Evolutionary conservation across 306 rosid genomes (phyloP).

Genomic region (Vigna unguiculata): DNA sequence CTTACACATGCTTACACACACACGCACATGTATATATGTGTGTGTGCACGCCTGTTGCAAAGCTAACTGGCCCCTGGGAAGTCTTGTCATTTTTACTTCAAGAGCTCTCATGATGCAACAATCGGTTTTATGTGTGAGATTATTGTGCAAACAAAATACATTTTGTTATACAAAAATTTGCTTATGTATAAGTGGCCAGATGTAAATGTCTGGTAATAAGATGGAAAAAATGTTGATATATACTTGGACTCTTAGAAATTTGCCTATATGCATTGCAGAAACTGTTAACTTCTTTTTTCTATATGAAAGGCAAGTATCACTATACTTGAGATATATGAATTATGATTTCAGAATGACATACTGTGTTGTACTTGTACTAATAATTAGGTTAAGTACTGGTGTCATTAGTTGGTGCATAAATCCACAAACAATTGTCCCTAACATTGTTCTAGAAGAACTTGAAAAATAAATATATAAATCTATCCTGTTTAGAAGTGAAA

Average conservation of each 20-base stretch:
- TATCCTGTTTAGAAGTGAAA: background rate
- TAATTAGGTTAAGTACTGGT: conserved; percentile 18
- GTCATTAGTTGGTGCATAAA: background rate
- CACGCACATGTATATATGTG: no score
- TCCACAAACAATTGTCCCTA: conserved; percentile 4
- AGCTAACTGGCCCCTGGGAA: background rate
- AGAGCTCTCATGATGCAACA: conserved; percentile 21
- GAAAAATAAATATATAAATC: conserved; percentile 30
- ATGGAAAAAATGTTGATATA: conserved; percentile 13
- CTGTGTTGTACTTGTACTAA: conserved; percentile 18
- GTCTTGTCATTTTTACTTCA: conserved; percentile 30
- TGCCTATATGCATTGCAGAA: conserved; percentile 24
- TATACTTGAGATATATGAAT: conserved; percentile 27
- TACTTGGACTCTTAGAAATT: conserved; percentile 17
- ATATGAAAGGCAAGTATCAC: background rate
- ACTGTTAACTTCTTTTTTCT: background rate
- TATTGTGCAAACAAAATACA: conserved; percentile 19
- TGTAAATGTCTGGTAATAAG: conserved; percentile 20
- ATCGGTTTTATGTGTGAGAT: conserved; percentile 27
- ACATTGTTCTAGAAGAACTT: conserved; percentile 20
- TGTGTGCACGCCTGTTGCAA: background rate
- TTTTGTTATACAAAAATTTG: conserved; percentile 10
- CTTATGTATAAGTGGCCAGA: conserved; percentile 29
- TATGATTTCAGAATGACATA: conserved; percentile 23
- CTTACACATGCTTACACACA: background rate